phyloP scores from a whole-genome alignment of 495 filamentous ascomycete species.

The Aspergillus taichungensis region DNA sequence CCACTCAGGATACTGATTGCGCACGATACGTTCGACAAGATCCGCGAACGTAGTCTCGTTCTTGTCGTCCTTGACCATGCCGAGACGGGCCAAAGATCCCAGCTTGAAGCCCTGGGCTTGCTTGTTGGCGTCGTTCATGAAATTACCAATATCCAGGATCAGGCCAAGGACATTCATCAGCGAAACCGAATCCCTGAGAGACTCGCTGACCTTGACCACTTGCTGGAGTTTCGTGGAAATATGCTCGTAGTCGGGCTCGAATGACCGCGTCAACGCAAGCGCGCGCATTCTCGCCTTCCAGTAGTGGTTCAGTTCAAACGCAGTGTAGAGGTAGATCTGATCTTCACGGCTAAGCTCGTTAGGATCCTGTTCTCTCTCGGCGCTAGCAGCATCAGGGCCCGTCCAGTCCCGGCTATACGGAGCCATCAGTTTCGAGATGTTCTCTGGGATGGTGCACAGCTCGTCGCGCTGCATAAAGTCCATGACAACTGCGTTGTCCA shows the following conservation, averaged over 20 bases:
- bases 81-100: conserved; percentile 83
- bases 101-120: conserved; percentile 97
- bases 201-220: conserved; percentile 79
- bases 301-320: conserved; percentile 94
- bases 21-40: conserved; percentile 93
- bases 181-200: conserved; percentile 78
- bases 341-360: conserved; percentile 85
- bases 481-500: conserved; percentile 94
- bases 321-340: conserved; percentile 87
- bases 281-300: conserved; percentile 97
- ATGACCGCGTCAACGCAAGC: conserved; percentile 73
- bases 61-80: conserved; percentile 98
- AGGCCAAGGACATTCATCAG: conserved; percentile 93
- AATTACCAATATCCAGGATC: conserved; percentile 96
- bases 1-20: conserved; percentile 94
- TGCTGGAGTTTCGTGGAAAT: conserved; percentile 72
- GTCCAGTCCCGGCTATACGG: conserved; percentile 97
- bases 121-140: conserved; percentile 99
- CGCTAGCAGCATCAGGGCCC: conserved; percentile 69
- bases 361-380: conserved; percentile 80
- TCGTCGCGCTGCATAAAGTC: conserved; percentile 92
- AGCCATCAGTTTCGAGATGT: conserved; percentile 80
- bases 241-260: conserved; percentile 85
- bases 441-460: conserved; percentile 84
- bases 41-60: conserved; percentile 95